Conservation (phyloP, 352 stramenopile species). For the Globisporangium splendens region DNA sequence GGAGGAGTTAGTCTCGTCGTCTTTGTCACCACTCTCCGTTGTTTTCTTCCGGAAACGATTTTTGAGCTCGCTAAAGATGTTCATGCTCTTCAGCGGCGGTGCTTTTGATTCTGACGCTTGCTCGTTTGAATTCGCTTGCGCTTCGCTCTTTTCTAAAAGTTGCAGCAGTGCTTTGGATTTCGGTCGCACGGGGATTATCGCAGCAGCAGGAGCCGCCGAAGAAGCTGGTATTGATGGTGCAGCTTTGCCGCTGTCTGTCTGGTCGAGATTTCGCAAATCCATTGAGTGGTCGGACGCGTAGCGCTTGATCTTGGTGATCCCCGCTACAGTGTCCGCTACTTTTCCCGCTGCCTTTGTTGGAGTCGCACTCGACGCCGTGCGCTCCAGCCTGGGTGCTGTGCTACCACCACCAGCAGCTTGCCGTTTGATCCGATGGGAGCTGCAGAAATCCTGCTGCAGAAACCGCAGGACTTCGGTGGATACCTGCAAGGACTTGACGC, state of each 20-base stretch:
- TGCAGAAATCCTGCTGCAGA: slow-evolving; percentile 74
- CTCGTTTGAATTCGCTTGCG: neutral
- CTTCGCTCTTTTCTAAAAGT: slow-evolving; percentile 31
- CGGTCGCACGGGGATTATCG: slow-evolving; percentile 16
- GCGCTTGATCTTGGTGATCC: slow-evolving; percentile 14
- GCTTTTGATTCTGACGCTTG: neutral
- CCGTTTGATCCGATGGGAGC: slow-evolving; percentile 21
- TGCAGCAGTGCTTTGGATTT: slow-evolving; percentile 54
- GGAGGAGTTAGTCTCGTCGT: slow-evolving; percentile 7
- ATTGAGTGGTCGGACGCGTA: slow-evolving; percentile 11
- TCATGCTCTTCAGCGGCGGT: slow-evolving; percentile 14
- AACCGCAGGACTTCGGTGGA: slow-evolving; percentile 59
- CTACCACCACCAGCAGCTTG: neutral
- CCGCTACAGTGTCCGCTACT: neutral
- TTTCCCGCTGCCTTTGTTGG: slow-evolving; percentile 6
- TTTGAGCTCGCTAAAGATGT: slow-evolving; percentile 41
- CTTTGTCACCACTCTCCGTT: slow-evolving; percentile 1
- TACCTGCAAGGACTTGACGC: slow-evolving; percentile 56
- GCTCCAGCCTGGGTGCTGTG: neutral
- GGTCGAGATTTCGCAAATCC: neutral
- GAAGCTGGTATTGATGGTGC: neutral
- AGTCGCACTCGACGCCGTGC: neutral
- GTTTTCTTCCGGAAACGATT: slow-evolving; percentile 20
- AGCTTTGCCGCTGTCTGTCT: neutral
- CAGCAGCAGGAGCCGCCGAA: neutral